Evolutionary conservation across 129 eudicot species (phyloP).

Genomic region (Arctium lappa): DNA sequence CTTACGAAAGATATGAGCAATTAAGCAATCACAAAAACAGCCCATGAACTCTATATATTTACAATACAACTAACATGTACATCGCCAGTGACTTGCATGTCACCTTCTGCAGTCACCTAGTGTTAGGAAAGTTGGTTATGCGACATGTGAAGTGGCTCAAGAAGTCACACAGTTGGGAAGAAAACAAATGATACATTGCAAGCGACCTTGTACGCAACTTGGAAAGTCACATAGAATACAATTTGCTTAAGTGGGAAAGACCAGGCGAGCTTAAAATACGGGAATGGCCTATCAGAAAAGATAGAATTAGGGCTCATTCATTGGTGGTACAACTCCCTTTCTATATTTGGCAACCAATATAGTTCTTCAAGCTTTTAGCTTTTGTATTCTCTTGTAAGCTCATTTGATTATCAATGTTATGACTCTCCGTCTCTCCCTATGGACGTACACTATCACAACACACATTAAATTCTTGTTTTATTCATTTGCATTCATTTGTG

Average conservation of each 20-base stretch:
- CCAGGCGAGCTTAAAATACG: background rate
- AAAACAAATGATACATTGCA: too few relatives aligned
- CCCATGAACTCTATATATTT: background rate
- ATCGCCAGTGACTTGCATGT: background rate
- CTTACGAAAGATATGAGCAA: background rate
- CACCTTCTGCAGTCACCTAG: background rate
- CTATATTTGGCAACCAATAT: background rate
- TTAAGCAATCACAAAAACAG: background rate
- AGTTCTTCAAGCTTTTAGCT: background rate
- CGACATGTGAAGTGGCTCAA: background rate
- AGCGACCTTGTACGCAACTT: background rate
- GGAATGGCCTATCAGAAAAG: background rate
- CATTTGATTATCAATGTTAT: background rate
- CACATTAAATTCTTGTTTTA: background rate
- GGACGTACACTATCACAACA: background rate
- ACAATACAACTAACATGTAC: background rate
- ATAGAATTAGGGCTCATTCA: background rate
- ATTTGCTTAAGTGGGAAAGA: background rate
- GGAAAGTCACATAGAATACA: background rate
- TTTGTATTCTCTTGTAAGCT: background rate
- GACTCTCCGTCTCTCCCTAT: too few relatives aligned
- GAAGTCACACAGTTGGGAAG: too few relatives aligned
- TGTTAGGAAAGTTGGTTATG: background rate
- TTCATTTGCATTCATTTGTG: background rate
- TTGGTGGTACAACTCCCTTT: background rate